Base-by-base conservation (phyloP, 1,284 basidiomycete genomes). In the Agaricales sp. region DNA sequence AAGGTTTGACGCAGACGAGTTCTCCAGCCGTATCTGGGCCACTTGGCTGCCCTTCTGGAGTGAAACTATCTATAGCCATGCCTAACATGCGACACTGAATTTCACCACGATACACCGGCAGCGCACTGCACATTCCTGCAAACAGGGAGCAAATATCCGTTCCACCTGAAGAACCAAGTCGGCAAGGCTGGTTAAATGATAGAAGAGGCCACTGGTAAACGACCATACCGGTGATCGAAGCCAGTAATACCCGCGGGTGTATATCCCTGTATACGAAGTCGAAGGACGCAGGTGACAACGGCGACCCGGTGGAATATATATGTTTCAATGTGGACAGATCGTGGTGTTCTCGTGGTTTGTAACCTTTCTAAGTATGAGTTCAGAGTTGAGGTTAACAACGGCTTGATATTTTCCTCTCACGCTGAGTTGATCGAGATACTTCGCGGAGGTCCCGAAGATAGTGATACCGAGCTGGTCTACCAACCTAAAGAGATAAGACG, bases 131-230 rank as follows among this genome's bases (percentile, higher is more conserved):
- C 73, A 91, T 82, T 3, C 87, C 87, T 19, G 86, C 88, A 65
- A 93, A 92, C 21, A 92, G 73, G 25, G 87, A 90, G 64, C 89
- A 92, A 30, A 92, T 89, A 60, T 92, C 90, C 14, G 89, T 91
- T 12, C 87, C 86, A 50, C 84, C 82, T 85, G 58, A 16, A 50
- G 14, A 25, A n/a, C 23, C 14, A 47, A 24, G 51, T 51, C 35
- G 51, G 45, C 37, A 45, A 13, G 3, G 13, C 23, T 21, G 6
- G 21, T 37, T 16, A 37, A 26, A 26, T 11, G 18, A 41, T 38
- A 16, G 45, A 18, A 49, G 41, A 48, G 38, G 38, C 47, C 43
- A 52, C 46, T 51, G 46, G 52, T 54, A 49, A 47, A 48, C 52
- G 52, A 59, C n/a, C n/a, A n/a, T n/a, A 75, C 90, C 90, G 16